phyloP scores from a whole-genome alignment of 2,329 filamentous ascomycete genomes.

The Aspergillus jensenii region DNA sequence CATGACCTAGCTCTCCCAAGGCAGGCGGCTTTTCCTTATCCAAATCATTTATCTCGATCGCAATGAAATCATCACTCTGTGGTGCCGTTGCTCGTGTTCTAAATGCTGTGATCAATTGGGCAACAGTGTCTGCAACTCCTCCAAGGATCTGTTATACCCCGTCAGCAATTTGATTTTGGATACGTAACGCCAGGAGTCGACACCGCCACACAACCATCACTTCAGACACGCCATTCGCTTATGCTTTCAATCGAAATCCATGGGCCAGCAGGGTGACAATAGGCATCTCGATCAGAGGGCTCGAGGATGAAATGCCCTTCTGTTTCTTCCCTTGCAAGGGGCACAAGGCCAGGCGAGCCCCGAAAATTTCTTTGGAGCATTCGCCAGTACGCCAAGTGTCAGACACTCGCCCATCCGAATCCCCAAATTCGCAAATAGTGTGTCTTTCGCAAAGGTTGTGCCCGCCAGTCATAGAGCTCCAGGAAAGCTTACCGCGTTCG shows the following conservation, averaged over 20 bases:
- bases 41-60: conserved; percentile 86
- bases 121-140: conserved; percentile 93
- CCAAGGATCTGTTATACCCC: conserved; percentile 64
- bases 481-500: conserved; percentile 73
- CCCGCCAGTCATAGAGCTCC: not conserved
- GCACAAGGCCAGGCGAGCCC: not conserved
- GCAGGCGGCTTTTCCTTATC: conserved; percentile 74
- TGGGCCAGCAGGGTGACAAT: not conserved
- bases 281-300: not conserved
- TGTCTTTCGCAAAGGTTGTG: not conserved
- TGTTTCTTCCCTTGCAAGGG: no score
- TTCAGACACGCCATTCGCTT: not conserved
- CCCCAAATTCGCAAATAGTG: not conserved
- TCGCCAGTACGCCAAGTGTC: not conserved
- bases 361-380: not conserved
- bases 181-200: not conserved
- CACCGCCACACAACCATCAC: not conserved
- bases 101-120: conserved; percentile 85
- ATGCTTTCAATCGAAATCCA: not conserved
- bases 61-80: conserved; percentile 65
- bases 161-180: conserved; percentile 12
- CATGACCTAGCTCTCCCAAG: conserved; percentile 65
- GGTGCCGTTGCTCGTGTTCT: conserved; percentile 59
- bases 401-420: not conserved
- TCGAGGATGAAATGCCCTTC: not conserved